phyloP scores from a whole-genome alignment of 345 rosid species.

The Psidium guajava region DNA sequence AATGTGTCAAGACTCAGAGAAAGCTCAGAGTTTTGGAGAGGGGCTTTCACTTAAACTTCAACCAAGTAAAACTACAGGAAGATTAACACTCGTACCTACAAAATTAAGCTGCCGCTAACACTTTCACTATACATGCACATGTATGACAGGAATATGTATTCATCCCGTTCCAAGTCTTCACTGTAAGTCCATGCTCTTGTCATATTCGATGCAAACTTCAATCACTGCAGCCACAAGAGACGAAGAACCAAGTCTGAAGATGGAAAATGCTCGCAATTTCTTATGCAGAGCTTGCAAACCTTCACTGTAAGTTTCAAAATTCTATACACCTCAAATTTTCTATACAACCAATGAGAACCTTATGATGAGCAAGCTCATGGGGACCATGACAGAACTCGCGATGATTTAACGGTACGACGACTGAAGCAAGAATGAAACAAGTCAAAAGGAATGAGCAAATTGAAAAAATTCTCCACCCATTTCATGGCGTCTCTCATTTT shows the following conservation, averaged over 20 bases:
- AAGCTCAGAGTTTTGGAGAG: not conserved
- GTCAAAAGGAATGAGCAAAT: too few relatives aligned
- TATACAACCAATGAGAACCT: too few relatives aligned
- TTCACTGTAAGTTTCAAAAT: too few relatives aligned
- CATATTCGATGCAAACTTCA: not conserved
- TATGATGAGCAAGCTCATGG: too few relatives aligned
- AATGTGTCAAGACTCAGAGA: not conserved
- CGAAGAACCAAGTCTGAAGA: not conserved
- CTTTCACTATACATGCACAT: not conserved
- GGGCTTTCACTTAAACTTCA: not conserved
- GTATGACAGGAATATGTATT: not conserved
- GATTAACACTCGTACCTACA: not conserved
- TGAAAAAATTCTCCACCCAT: too few relatives aligned
- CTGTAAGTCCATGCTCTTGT: not conserved
- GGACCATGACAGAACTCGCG: too few relatives aligned
- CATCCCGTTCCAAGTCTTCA: not conserved
- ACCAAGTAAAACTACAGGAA: not conserved
- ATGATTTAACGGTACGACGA: too few relatives aligned
- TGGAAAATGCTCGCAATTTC: too few relatives aligned
- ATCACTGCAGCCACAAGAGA: not conserved
- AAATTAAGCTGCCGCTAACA: not conserved
- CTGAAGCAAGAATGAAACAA: too few relatives aligned
- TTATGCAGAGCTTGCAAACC: too few relatives aligned
- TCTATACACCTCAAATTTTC: too few relatives aligned
- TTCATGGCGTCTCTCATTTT: too few relatives aligned